A percentile compares a stretch with the other conserved stretches of the same genome.
These are phyloP conservation scores for Akanthomyces uredinophilus DNA, from an alignment of 2,329 filamentous ascomycete genomes.

Conservation along the genomic window DNA sequence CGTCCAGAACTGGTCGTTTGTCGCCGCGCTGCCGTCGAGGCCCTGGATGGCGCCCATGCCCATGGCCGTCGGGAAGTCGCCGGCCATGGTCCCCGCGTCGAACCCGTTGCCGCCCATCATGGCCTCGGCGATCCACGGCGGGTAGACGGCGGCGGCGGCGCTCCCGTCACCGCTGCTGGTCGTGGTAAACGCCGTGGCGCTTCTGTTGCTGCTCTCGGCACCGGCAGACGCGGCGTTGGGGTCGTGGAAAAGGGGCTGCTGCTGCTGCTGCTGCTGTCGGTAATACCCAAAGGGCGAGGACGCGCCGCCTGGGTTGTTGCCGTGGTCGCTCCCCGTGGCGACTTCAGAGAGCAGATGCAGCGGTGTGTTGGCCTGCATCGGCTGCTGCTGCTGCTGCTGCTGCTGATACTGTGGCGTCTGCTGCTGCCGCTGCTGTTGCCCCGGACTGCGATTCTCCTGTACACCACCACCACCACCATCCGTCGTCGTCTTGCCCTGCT, in stretches of 20 bases:
- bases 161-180: slow-evolving; percentile 8
- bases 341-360: slow-evolving; percentile 54
- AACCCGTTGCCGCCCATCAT: neutral
- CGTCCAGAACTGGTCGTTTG: slow-evolving; percentile 37
- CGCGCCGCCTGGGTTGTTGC: slow-evolving; percentile 15
- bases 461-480: slow-evolving; percentile 6
- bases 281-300: slow-evolving; percentile 6
- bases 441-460: neutral
- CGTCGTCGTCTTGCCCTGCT: slow-evolving; percentile 35
- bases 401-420: slow-evolving; percentile 18
- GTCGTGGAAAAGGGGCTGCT: slow-evolving; percentile 1
- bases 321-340: slow-evolving; percentile 41
- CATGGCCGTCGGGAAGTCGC: slow-evolving; percentile 6
- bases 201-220: slow-evolving; percentile 1
- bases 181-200: slow-evolving; percentile 2
- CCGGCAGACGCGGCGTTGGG: neutral
- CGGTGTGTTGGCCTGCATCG: slow-evolving; percentile 42
- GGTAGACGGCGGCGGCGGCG: neutral
- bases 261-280: slow-evolving; percentile 8
- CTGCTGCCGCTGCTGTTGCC: slow-evolving; percentile 14
- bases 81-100: neutral
- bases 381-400: neutral
- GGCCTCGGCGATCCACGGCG: slow-evolving; percentile 13
- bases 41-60: neutral
- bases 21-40: slow-evolving; percentile 21